Percentiles rank a stretch among this genome's conserved stretches.
Conservation (phyloP, 345 rosid genomes). For the Eutrema japonicum region DNA sequence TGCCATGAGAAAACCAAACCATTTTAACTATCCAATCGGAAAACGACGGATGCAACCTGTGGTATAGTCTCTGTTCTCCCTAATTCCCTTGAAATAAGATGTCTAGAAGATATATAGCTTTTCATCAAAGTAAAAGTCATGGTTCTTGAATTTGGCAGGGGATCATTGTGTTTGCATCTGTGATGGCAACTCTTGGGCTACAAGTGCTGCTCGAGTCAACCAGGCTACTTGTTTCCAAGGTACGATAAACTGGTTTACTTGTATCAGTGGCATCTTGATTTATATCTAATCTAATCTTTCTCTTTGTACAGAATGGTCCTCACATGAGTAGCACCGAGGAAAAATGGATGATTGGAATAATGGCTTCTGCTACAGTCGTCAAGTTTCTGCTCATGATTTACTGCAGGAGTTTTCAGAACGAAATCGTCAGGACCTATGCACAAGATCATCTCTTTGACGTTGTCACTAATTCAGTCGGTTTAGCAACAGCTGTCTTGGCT, state of each 20-base stretch:
- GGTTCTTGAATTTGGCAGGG: constrained; percentile 47
- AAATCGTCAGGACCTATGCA: constrained; percentile 56
- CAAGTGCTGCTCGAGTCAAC: constrained; percentile 59
- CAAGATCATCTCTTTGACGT: constrained; percentile 66
- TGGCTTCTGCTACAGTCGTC: constrained; percentile 49
- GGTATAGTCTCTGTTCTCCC: constrained; percentile 45
- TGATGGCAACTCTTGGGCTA: constrained; percentile 67
- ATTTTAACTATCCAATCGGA: constrained; percentile 74
- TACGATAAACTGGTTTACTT: constrained; percentile 19
- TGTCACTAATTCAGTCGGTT: constrained; percentile 59
- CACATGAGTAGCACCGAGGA: constrained; percentile 45
- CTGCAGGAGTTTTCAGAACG: constrained; percentile 57
- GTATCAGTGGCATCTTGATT: not conserved
- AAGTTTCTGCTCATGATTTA: constrained; percentile 59
- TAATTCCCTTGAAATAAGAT: not conserved
- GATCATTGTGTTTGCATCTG: constrained; percentile 66
- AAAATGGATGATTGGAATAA: constrained; percentile 62
- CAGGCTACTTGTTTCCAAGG: constrained; percentile 52
- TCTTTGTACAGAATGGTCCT: constrained; percentile 41
- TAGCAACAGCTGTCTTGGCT: constrained; percentile 59
- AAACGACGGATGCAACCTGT: constrained; percentile 89
- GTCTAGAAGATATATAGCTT: not conserved
- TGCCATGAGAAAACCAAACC: constrained; percentile 79
- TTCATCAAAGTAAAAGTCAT: not conserved
- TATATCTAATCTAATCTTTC: not conserved